Percentiles rank a stretch among this genome's conserved stretches.
Evolutionary conservation across 768 basidiomycete species (phyloP).

Genomic region (Strobilomyces echinocephalus): DNA sequence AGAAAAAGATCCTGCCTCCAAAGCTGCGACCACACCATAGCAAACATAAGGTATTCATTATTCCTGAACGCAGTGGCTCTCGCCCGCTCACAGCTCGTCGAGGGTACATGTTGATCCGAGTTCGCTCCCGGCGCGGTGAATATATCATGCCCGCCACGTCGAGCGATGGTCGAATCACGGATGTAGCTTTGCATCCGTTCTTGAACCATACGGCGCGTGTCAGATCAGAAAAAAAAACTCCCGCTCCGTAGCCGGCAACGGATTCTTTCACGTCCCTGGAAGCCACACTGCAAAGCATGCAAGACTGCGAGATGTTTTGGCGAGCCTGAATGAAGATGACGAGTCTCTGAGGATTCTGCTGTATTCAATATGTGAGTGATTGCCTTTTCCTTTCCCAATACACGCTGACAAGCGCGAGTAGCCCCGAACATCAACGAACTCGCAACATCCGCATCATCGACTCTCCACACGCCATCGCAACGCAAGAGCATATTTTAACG

Average conservation of each 20-base stretch:
- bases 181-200: too few species aligned
- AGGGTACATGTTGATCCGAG: too few species aligned
- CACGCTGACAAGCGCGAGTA: slow-evolving; percentile 2
- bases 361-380: slow-evolving; percentile 8
- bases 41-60: too few species aligned
- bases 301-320: background rate
- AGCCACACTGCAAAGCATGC: background rate
- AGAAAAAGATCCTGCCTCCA: too few species aligned
- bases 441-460: slow-evolving; percentile 2
- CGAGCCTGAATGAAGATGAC: background rate
- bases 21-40: too few species aligned
- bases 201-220: too few species aligned
- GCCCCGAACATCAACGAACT: background rate
- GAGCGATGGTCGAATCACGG: too few species aligned
- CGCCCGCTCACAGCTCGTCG: too few species aligned
- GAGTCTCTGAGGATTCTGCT: background rate
- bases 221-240: too few species aligned
- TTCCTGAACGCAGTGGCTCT: too few species aligned
- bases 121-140: too few species aligned
- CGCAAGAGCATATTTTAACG: background rate
- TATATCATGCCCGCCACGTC: too few species aligned
- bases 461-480: background rate
- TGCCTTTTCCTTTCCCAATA: background rate
- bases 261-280: background rate
- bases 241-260: background rate